These are phyloP conservation scores for Fusarium sterilihyphosum DNA, from an alignment of 2,329 filamentous ascomycete species.

Conservation along the genomic window DNA sequence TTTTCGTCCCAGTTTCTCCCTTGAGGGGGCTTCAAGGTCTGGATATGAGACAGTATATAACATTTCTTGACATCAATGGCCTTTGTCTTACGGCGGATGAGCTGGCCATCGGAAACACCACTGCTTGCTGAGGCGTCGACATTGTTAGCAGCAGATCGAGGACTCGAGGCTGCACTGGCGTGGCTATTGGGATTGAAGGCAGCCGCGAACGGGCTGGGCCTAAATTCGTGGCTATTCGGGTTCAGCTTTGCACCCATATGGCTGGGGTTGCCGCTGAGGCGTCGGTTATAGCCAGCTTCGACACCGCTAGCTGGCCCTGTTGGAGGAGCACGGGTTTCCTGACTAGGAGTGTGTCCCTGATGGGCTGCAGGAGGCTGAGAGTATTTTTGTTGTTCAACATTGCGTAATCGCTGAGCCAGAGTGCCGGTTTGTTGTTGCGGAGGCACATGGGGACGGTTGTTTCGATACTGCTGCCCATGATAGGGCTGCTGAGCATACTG, in stretches of 20 bases:
- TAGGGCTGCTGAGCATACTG: slow-evolving; percentile 59
- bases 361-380: slow-evolving; percentile 55
- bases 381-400: slow-evolving; percentile 62
- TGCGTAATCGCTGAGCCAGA: slow-evolving; percentile 62
- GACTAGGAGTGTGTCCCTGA: slow-evolving; percentile 61
- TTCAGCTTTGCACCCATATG: slow-evolving; percentile 69
- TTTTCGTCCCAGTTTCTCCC: slow-evolving; percentile 76
- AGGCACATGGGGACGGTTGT: slow-evolving; percentile 58
- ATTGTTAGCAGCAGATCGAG: slow-evolving; percentile 69
- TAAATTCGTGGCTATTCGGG: slow-evolving; percentile 80
- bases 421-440: slow-evolving; percentile 55
- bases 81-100: slow-evolving; percentile 77
- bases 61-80: slow-evolving; percentile 77
- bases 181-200: slow-evolving; percentile 79
- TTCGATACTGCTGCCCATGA: slow-evolving; percentile 59
- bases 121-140: slow-evolving; percentile 46
- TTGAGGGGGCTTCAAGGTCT: slow-evolving; percentile 62
- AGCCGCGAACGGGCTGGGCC: slow-evolving; percentile 82
- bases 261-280: slow-evolving; percentile 60
- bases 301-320: slow-evolving; percentile 73
- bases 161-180: slow-evolving; percentile 77
- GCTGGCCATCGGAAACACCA: slow-evolving; percentile 49
- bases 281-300: slow-evolving; percentile 63
- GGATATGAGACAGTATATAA: slow-evolving; percentile 63
- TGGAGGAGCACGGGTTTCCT: slow-evolving; percentile 76